phyloP scores from a whole-genome alignment of 2,329 filamentous ascomycete species.

The Bimuria novae-zelandiae region DNA sequence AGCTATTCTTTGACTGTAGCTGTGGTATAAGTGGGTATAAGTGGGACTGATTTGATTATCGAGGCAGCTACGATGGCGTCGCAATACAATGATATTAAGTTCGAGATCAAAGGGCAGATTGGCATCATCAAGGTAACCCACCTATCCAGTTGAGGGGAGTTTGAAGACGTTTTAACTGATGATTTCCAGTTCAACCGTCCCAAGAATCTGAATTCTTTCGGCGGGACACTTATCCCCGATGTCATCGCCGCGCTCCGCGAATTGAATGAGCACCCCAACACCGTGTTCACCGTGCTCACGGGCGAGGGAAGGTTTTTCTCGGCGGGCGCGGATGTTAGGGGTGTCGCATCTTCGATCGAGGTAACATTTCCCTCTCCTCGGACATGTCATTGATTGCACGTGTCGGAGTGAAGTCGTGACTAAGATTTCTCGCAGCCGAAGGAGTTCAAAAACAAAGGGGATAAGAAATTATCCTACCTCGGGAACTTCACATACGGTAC shows the following conservation, averaged over 20 bases:
- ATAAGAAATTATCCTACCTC: conserved; percentile 42
- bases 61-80: conserved; percentile 25
- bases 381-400: neutral
- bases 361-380: conserved; percentile 15
- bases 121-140: conserved; percentile 52
- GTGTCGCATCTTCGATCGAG: conserved; percentile 18
- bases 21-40: too few species aligned
- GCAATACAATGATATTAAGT: conserved; percentile 50
- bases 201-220: conserved; percentile 54
- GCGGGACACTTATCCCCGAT: conserved; percentile 52
- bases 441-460: conserved; percentile 28
- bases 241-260: conserved; percentile 50
- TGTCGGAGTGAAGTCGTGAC: conserved; percentile 6
- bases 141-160: too few species aligned
- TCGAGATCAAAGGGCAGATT: conserved; percentile 51
- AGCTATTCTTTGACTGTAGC: too few species aligned
- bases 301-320: conserved; percentile 58
- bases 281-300: conserved; percentile 57
- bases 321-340: conserved; percentile 55
- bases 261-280: conserved; percentile 54
- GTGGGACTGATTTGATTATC: neutral
- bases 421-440: conserved; percentile 16
- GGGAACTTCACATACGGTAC: conserved; percentile 35
- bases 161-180: too few species aligned
- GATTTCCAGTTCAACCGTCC: conserved; percentile 53